A percentile compares a stretch with the other conserved stretches of the same genome.
phyloP scores from a whole-genome alignment of 2,329 filamentous ascomycete species.

The Remersonia thermophila region DNA sequence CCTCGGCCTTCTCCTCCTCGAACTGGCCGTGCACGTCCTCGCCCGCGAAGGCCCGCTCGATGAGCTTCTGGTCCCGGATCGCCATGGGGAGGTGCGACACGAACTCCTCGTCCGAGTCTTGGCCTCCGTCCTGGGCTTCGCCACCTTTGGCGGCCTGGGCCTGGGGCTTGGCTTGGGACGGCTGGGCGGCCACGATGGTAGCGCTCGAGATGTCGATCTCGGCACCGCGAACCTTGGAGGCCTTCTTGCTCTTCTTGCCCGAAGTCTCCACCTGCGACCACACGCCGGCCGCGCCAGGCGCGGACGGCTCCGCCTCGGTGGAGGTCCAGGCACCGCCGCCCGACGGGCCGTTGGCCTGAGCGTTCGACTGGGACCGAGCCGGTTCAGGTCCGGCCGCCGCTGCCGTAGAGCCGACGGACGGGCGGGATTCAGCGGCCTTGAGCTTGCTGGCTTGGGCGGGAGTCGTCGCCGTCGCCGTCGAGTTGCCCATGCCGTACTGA shows the following conservation, averaged over 20 bases:
- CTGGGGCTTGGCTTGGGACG: slow-evolving; percentile 13
- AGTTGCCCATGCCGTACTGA: slow-evolving; percentile 44
- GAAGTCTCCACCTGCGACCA: slow-evolving; percentile 29
- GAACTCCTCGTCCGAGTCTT: slow-evolving; percentile 32
- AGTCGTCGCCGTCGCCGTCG: slow-evolving; percentile 1
- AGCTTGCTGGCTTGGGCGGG: slow-evolving; percentile 20
- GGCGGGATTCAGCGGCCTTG: slow-evolving; percentile 15
- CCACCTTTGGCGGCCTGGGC: background rate
- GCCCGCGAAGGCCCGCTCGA: slow-evolving; percentile 76
- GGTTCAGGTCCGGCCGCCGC: background rate
- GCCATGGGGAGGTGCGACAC: slow-evolving; percentile 40
- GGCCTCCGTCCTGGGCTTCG: slow-evolving; percentile 17
- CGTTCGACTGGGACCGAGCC: background rate
- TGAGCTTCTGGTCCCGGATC: slow-evolving; percentile 52
- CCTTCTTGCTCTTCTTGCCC: slow-evolving; percentile 28
- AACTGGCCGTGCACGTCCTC: slow-evolving; percentile 76
- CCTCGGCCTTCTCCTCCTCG: slow-evolving; percentile 61
- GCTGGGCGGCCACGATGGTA: slow-evolving; percentile 17
- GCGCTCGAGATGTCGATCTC: slow-evolving; percentile 31
- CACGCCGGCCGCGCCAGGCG: slow-evolving; percentile 21
- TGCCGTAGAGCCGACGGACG: slow-evolving; percentile 8
- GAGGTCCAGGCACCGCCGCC: slow-evolving; percentile 30
- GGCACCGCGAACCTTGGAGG: slow-evolving; percentile 20
- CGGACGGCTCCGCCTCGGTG: slow-evolving; percentile 7
- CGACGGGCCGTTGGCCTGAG: slow-evolving; percentile 1